phyloP scores from a whole-genome alignment of 2,329 filamentous ascomycete species.

The Zalaria obscura region DNA sequence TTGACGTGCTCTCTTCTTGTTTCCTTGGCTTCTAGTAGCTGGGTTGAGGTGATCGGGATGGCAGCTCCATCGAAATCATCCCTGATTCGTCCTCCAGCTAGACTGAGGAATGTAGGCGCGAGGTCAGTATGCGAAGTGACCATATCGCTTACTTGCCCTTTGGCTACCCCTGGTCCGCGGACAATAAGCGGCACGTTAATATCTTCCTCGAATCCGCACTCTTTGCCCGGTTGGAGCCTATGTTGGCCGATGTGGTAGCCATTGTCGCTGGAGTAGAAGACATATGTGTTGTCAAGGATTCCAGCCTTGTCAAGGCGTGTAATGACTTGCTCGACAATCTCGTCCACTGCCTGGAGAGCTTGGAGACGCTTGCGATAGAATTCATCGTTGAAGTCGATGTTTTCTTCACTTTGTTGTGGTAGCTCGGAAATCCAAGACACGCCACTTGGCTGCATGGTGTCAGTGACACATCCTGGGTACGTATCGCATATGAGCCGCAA shows the following conservation, averaged over 20 bases:
- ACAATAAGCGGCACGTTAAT: slow-evolving; percentile 25
- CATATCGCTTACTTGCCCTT: slow-evolving; percentile 15
- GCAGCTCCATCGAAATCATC: slow-evolving; percentile 20
- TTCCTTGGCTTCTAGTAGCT: slow-evolving; percentile 6
- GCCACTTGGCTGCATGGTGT: slow-evolving; percentile 21
- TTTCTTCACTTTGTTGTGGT: slow-evolving; percentile 28
- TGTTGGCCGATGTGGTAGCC: slow-evolving; percentile 26
- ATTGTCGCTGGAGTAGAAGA: slow-evolving; percentile 26
- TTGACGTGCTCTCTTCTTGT: slow-evolving; percentile 21
- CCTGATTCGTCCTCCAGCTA: slow-evolving; percentile 15
- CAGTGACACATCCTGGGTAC: neutral
- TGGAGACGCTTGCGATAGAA: slow-evolving; percentile 37
- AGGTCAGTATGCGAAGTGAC: slow-evolving; percentile 25
- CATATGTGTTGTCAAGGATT: slow-evolving; percentile 33
- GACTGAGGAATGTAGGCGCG: slow-evolving; percentile 21
- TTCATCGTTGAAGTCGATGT: slow-evolving; percentile 37
- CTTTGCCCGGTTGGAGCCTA: slow-evolving; percentile 24
- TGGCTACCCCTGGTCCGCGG: slow-evolving; percentile 21
- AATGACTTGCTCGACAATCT: slow-evolving; percentile 35
- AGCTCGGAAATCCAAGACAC: slow-evolving; percentile 32
- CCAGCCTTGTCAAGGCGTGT: slow-evolving; percentile 24
- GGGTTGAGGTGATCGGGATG: slow-evolving; percentile 16
- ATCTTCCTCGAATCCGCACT: slow-evolving; percentile 24
- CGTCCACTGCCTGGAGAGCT: slow-evolving; percentile 39
- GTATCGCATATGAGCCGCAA: neutral